Evolutionary conservation across 1,284 basidiomycete species (phyloP).

Genomic region (Tilletiaria anomala): DNA sequence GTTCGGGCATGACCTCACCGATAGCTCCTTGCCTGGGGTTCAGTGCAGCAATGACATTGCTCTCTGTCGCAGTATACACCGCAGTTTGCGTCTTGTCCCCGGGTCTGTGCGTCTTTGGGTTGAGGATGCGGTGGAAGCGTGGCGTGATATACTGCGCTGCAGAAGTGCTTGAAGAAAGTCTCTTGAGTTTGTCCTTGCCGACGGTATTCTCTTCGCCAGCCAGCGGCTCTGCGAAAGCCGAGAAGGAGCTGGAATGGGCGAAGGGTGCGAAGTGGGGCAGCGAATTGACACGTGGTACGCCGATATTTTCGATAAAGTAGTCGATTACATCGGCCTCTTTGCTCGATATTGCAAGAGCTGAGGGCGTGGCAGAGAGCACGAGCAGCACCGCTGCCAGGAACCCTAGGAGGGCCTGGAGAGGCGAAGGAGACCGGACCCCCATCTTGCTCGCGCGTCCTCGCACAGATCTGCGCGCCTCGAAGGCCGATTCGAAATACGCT

Average conservation of each 20-base stretch:
- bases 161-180: not conserved
- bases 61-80: slow-evolving; percentile 56
- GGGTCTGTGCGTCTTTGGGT: slow-evolving; percentile 7
- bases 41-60: slow-evolving; percentile 64
- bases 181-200: not conserved
- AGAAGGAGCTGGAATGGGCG: not conserved
- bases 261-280: not conserved
- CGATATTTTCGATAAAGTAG: not conserved
- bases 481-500: too few species aligned
- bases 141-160: slow-evolving; percentile 12
- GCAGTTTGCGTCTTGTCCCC: slow-evolving; percentile 43
- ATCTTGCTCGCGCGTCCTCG: too few species aligned
- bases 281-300: not conserved
- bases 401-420: too few species aligned
- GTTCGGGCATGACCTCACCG: slow-evolving; percentile 45
- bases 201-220: not conserved
- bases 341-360: not conserved
- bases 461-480: too few species aligned
- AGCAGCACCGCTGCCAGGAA: too few species aligned
- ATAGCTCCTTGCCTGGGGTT: slow-evolving; percentile 57
- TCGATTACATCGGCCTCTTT: not conserved
- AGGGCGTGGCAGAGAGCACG: too few species aligned
- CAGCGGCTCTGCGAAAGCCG: not conserved
- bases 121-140: slow-evolving; percentile 37
- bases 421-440: too few species aligned